A percentile compares a stretch with the other conserved stretches of the same genome.
phyloP scores from a whole-genome alignment of 441 rosid species.

The Adansonia grandidieri region DNA sequence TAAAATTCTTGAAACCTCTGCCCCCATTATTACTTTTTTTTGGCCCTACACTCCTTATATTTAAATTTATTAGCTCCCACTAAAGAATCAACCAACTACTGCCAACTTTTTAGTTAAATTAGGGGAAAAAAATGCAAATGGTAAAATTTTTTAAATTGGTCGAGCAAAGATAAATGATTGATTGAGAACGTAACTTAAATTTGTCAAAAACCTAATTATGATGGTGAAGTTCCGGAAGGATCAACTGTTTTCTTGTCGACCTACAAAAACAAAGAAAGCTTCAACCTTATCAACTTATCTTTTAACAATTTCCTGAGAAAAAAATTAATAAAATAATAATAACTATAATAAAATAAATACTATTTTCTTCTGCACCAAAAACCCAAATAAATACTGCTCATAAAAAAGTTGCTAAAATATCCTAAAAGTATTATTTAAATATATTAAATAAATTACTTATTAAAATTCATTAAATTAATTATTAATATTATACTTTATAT shows the following conservation, averaged over 20 bases:
- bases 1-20: slow-evolving; percentile 11
- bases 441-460: too few relatives aligned
- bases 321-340: too few relatives aligned
- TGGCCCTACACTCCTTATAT: neutral
- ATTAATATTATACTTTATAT: too few relatives aligned
- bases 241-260: neutral
- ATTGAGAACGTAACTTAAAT: neutral
- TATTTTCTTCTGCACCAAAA: too few relatives aligned
- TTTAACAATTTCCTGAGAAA: neutral
- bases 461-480: too few relatives aligned
- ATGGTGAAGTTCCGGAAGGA: slow-evolving; percentile 1
- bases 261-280: neutral
- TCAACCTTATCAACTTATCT: neutral
- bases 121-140: neutral
- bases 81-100: neutral
- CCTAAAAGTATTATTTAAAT: too few relatives aligned
- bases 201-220: neutral
- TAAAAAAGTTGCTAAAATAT: too few relatives aligned
- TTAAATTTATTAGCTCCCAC: neutral
- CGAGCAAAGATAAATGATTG: neutral
- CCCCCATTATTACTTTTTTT: neutral
- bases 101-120: neutral
- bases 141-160: neutral
- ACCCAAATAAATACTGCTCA: too few relatives aligned
- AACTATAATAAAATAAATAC: too few relatives aligned